A percentile compares a stretch with the other conserved stretches of the same genome.
Conservation (phyloP, 176 grass and related monocot species). For the Puccinellia tenuiflora region DNA sequence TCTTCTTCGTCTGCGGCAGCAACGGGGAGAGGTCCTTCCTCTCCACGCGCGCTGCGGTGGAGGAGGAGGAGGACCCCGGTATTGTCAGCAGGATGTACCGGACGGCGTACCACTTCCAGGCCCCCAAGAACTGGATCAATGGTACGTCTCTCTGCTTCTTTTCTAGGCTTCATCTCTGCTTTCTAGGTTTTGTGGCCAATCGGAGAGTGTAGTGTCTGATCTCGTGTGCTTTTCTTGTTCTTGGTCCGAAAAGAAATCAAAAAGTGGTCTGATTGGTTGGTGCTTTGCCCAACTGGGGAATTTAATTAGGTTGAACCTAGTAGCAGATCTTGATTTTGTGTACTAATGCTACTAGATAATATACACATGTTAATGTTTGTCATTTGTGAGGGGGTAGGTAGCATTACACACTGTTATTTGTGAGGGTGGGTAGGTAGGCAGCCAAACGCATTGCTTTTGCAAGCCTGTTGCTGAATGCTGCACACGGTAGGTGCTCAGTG, state of each 20-base stretch:
- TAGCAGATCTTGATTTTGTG: background rate
- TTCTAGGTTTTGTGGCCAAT: background rate
- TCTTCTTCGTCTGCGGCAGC: conserved; percentile 4
- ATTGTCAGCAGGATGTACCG: conserved; percentile 51
- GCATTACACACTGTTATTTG: no score
- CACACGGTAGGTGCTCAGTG: background rate
- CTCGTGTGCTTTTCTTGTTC: background rate
- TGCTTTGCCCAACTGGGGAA: background rate
- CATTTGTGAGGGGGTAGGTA: no score
- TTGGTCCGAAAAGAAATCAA: background rate
- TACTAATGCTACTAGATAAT: background rate
- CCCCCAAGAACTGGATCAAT: conserved; percentile 71
- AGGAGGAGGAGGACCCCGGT: background rate
- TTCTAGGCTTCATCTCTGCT: background rate
- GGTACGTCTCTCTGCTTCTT: conserved; percentile 34
- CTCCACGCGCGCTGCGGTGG: background rate
- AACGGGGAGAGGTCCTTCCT: conserved; percentile 46
- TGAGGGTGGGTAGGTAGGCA: no score
- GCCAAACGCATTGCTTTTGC: conserved; percentile 12
- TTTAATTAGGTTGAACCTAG: background rate
- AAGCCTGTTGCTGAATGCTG: background rate
- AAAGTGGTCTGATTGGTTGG: background rate
- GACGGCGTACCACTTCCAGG: conserved; percentile 71
- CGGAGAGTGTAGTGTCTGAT: background rate
- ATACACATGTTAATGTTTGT: no score